These are phyloP conservation scores for Coemansia sp. DNA, from an alignment of 192 early-diverging fungal genomes.

Conservation along the genomic window DNA sequence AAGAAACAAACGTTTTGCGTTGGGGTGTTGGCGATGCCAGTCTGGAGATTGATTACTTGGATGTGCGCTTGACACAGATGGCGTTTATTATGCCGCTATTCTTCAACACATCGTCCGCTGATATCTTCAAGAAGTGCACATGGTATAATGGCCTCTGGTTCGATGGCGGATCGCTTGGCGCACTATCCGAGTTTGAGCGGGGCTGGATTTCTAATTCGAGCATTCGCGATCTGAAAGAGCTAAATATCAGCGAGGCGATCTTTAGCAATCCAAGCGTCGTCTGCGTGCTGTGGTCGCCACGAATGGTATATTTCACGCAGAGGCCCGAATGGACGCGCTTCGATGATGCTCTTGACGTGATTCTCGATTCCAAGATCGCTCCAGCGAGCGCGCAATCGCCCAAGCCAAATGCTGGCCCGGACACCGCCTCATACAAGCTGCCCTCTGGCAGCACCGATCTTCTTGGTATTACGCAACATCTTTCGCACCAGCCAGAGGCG, in stretches of 20 bases:
- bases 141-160: constrained; percentile 37
- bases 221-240: constrained; percentile 49
- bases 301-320: constrained; percentile 59
- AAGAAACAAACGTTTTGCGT: constrained; percentile 41
- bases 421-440: neutral
- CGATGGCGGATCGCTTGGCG: constrained; percentile 18
- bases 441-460: neutral
- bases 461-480: neutral
- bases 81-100: constrained; percentile 52
- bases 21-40: constrained; percentile 59
- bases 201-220: constrained; percentile 44
- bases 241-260: constrained; percentile 41
- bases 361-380: constrained; percentile 13
- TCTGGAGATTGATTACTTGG: constrained; percentile 56
- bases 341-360: constrained; percentile 19
- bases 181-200: constrained; percentile 23
- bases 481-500: constrained; percentile 1
- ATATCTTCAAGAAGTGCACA: constrained; percentile 1
- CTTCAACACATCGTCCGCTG: constrained; percentile 17
- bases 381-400: neutral
- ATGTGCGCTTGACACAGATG: constrained; percentile 52
- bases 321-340: constrained; percentile 41
- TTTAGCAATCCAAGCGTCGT: constrained; percentile 48
- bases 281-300: constrained; percentile 55
- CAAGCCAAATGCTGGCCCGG: constrained; percentile 1